phyloP scores from a whole-genome alignment of 306 rosid genomes.

The Quercus cerris region DNA sequence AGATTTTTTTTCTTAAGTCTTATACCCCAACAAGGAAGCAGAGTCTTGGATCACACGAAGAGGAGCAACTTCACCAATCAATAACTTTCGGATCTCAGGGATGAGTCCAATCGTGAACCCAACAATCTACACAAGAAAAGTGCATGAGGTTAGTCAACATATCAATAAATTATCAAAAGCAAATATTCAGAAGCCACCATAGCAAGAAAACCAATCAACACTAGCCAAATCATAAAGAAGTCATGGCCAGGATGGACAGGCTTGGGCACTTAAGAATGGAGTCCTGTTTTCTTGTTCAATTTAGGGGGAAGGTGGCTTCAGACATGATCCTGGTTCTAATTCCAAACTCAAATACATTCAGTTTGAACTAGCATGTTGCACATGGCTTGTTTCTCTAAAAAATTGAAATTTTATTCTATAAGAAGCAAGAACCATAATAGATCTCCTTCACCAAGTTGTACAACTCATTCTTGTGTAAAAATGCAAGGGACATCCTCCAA shows the following conservation, averaged over 20 bases:
- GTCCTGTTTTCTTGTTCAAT: not conserved
- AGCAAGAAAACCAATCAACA: not conserved
- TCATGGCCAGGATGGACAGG: not conserved
- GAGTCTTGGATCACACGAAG: slow-evolving; percentile 47
- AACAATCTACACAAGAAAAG: slow-evolving; percentile 25
- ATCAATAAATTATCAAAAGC: not conserved
- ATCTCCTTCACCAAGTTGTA: not conserved
- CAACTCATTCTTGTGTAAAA: not conserved
- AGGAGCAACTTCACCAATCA: slow-evolving; percentile 51
- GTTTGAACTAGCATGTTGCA: not conserved
- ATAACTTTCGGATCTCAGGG: slow-evolving; percentile 27
- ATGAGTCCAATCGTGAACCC: slow-evolving; percentile 45
- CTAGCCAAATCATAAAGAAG: not conserved
- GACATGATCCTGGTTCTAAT: not conserved
- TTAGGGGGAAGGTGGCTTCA: not conserved
- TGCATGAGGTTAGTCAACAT: not conserved
- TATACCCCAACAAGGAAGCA: slow-evolving; percentile 44
- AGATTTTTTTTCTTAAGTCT: not conserved
- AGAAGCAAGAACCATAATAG: not conserved
- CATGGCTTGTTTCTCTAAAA: not conserved
- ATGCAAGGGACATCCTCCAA: not conserved
- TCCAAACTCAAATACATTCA: not conserved
- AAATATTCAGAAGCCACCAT: not conserved
- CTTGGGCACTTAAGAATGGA: not conserved
- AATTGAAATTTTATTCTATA: not conserved